These are phyloP conservation scores for Wickerhamomyces ciferrii DNA, from an alignment of 805 yeast species.

Conservation along the genomic window DNA sequence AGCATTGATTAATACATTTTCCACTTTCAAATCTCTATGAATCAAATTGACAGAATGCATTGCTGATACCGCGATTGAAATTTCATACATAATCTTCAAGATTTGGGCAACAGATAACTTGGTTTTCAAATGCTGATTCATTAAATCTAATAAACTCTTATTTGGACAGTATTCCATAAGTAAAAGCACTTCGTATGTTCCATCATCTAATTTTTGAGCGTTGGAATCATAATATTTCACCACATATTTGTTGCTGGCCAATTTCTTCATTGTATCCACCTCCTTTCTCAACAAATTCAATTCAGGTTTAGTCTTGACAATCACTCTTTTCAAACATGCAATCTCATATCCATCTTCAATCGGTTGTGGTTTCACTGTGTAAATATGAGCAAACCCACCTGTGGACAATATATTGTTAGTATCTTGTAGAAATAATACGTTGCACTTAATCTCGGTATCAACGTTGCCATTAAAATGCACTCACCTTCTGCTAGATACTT, in stretches of 20 bases:
- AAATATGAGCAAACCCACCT: slow-evolving; percentile 81
- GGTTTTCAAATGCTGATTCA: slow-evolving; percentile 80
- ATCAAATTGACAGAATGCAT: slow-evolving; percentile 76
- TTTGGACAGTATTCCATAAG: slow-evolving; percentile 93
- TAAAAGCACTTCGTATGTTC: slow-evolving; percentile 78
- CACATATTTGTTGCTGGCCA: slow-evolving; percentile 50
- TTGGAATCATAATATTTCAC: slow-evolving; percentile 73
- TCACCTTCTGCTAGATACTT: slow-evolving; percentile 59
- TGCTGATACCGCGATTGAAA: slow-evolving; percentile 70
- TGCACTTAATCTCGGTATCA: not conserved
- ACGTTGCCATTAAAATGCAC: slow-evolving; percentile 7
- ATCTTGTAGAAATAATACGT: not conserved
- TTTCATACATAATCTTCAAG: slow-evolving; percentile 76
- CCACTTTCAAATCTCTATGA: slow-evolving; percentile 92
- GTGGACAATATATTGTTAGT: slow-evolving; percentile 3
- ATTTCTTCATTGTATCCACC: slow-evolving; percentile 71
- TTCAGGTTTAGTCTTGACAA: slow-evolving; percentile 68
- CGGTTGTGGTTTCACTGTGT: slow-evolving; percentile 54
- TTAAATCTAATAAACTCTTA: slow-evolving; percentile 80
- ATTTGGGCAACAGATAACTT: slow-evolving; percentile 76
- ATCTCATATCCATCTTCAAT: slow-evolving; percentile 37
- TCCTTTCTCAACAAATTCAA: slow-evolving; percentile 62
- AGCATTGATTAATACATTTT: slow-evolving; percentile 80
- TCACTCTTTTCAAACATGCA: slow-evolving; percentile 70
- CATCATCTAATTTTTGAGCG: slow-evolving; percentile 51